phyloP scores from a whole-genome alignment of 495 filamentous ascomycete genomes.

The Penicillium arizonense region DNA sequence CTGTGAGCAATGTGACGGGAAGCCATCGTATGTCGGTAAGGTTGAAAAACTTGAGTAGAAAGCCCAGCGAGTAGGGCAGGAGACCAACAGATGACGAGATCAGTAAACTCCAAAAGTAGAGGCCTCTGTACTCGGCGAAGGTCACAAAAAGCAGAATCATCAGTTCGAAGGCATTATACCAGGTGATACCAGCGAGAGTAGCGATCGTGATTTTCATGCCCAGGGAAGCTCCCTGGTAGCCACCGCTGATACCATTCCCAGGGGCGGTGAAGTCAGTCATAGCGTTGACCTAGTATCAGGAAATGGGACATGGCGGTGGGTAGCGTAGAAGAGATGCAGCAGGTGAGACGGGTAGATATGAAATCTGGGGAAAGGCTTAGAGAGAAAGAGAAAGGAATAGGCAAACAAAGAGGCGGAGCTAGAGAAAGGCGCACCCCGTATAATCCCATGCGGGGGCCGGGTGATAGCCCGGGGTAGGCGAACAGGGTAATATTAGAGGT shows the following conservation, averaged over 20 bases:
- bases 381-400: neutral
- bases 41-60: slow-evolving; percentile 59
- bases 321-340: neutral
- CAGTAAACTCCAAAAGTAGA: slow-evolving; percentile 59
- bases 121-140: slow-evolving; percentile 50
- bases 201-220: slow-evolving; percentile 50
- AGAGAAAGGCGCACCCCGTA: slow-evolving; percentile 6
- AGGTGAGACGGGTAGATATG: neutral
- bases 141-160: slow-evolving; percentile 54
- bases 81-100: slow-evolving; percentile 54
- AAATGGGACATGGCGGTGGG: neutral
- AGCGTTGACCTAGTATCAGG: slow-evolving; percentile 7
- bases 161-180: slow-evolving; percentile 56
- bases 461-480: neutral
- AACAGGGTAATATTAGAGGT: too few species aligned
- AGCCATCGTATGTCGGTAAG: slow-evolving; percentile 39
- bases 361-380: neutral
- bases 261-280: slow-evolving; percentile 27
- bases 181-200: slow-evolving; percentile 51
- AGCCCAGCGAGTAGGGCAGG: slow-evolving; percentile 56
- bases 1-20: slow-evolving; percentile 43
- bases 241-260: slow-evolving; percentile 45
- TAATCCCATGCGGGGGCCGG: slow-evolving; percentile 7
- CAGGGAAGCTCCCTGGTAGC: slow-evolving; percentile 33
- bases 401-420: neutral